phyloP scores from a whole-genome alignment of 495 filamentous ascomycete species.

The Xylaria cubensis region DNA sequence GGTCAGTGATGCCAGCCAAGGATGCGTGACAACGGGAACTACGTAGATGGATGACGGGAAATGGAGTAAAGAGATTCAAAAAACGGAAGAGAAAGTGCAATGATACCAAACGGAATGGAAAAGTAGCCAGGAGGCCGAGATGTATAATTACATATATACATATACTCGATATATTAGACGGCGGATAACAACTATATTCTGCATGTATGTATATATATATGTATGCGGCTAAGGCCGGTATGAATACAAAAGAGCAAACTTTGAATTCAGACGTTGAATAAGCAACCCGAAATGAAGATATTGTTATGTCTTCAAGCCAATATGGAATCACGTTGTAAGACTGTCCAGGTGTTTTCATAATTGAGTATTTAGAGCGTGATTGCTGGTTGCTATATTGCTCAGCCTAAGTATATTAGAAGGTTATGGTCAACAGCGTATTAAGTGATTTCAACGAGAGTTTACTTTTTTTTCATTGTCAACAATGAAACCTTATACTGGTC shows the following conservation, averaged over 20 bases:
- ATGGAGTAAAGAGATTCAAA: not conserved
- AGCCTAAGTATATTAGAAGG: not conserved
- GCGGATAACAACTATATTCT: not conserved
- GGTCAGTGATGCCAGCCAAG: constrained; percentile 77
- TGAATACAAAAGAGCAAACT: not conserved
- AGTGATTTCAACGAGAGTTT: not conserved
- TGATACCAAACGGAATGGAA: constrained; percentile 15
- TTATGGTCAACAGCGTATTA: not conserved
- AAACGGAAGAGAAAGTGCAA: not conserved
- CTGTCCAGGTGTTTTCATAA: not conserved
- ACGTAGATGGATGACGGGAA: not conserved
- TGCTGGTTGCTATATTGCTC: not conserved
- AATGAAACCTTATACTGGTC: not conserved
- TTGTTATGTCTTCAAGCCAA: not conserved
- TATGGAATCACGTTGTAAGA: not conserved
- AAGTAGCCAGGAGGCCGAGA: not conserved
- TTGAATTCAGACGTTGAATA: not conserved
- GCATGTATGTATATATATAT: constrained; percentile 13
- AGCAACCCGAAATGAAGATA: not conserved
- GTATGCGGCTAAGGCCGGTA: not conserved
- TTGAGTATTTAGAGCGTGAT: not conserved
- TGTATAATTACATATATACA: not conserved
- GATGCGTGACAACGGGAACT: constrained; percentile 73
- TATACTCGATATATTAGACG: constrained; percentile 2
- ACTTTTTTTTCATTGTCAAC: not conserved